Evolutionary conservation across 129 eudicot genomes (phyloP), one percentile per base, ranked within the genome.

Genomic region (Helichrysum umbraculigerum): DNA sequence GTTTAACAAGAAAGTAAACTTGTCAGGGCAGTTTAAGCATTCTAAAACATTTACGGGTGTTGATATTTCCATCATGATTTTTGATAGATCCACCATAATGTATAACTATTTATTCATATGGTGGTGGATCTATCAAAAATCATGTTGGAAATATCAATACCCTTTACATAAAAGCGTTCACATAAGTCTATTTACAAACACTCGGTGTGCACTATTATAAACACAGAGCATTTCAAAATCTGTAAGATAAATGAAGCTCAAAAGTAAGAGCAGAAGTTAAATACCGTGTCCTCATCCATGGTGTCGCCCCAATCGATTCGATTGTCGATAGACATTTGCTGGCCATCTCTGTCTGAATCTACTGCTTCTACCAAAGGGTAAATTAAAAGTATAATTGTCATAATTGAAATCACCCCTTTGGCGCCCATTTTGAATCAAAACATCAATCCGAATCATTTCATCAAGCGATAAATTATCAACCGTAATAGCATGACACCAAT

Each of bases 211-310:
- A 71, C 51, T 62, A 25, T 30, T 9, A 61, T 61, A 15, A 61
- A 25, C 62, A 1, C 19, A 22, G 25, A 50, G 17, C 52, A 42
- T 10, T 32, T 22, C n/a, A 63, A 62, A 66, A 47, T 35, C 7
- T 25, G 9, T 7, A 79, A 17, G 60, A 79, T 44, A 52, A 8
- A 71, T 29, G 20, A 82, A 62, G 60, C 71, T 69, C 65, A 61
- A 47, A 83, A 44, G 73, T 51, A 78, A 32, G 50, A 66, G 15
- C 28, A 79, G 34, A 20, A 11, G 2, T 9, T 66, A 56, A 64
- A 20, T 92, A 92, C 98, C 98, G 73, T 79, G 6, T 87, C 87
- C 28, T 81, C 83, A 82, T 88, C 88, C 28, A 77, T 81, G 17
- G 61, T 37, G 22, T 79, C 74, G 68, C 71, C 73, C 17, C 79